These are phyloP conservation scores for Parathielavia appendiculata DNA, from an alignment of 495 filamentous ascomycete species.

Conservation along the genomic window DNA sequence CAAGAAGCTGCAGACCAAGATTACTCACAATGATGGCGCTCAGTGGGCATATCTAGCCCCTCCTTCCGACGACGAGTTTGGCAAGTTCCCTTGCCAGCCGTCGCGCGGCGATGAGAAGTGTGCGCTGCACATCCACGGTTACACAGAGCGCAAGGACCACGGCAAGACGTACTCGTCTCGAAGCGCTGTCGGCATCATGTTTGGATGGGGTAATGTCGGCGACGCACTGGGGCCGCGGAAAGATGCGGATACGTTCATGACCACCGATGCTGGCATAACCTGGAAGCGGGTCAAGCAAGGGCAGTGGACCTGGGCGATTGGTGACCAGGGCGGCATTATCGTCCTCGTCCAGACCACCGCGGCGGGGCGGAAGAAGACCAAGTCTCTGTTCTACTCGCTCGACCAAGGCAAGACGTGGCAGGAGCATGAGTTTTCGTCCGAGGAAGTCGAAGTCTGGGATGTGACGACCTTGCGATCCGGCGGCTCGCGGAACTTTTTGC, in stretches of 20 bases:
- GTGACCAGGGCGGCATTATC: slow-evolving; percentile 87
- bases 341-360: slow-evolving; percentile 60
- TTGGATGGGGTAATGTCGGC: slow-evolving; percentile 89
- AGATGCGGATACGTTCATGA: slow-evolving; percentile 81
- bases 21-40: slow-evolving; percentile 93
- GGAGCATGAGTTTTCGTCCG: slow-evolving; percentile 64
- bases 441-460: slow-evolving; percentile 62
- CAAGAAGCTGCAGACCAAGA: slow-evolving; percentile 82
- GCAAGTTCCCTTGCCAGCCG: slow-evolving; percentile 65
- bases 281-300: slow-evolving; percentile 86
- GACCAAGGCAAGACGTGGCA: slow-evolving; percentile 76
- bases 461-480: slow-evolving; percentile 88
- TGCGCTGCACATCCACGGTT: slow-evolving; percentile 87
- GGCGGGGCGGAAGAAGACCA: slow-evolving; percentile 45
- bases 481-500: slow-evolving; percentile 78
- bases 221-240: slow-evolving; percentile 53
- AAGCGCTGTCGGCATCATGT: slow-evolving; percentile 85
- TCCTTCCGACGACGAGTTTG: slow-evolving; percentile 60
- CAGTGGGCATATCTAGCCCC: slow-evolving; percentile 73
- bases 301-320: slow-evolving; percentile 84
- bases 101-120: slow-evolving; percentile 56
- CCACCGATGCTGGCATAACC: slow-evolving; percentile 75
- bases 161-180: slow-evolving; percentile 79
- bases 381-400: slow-evolving; percentile 66
- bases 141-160: slow-evolving; percentile 77